Base-by-base conservation (phyloP, 2,329 filamentous ascomycete species). In the Botryosphaeria dothidea region DNA sequence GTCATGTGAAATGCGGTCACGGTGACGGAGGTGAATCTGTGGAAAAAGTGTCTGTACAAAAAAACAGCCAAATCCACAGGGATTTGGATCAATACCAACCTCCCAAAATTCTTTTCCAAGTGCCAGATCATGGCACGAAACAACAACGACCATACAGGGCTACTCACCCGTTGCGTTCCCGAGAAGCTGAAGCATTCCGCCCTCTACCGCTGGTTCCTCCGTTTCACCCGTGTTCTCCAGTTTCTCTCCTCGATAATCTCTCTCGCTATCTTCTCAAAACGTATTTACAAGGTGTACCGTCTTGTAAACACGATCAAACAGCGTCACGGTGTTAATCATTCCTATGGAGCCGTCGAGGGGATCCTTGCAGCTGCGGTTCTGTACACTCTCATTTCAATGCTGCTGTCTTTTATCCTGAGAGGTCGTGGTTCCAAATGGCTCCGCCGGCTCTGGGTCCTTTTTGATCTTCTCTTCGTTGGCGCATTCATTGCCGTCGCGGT, bases 341-440 rank as follows among this genome's bases (percentile, higher is more conserved):
- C 76, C 41, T 78, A 75, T 49, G 74, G 76, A 25, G 77, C 80
- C 19, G 80, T 82, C 41, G 79, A 81, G 68, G 79, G 79, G 62
- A 82, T 82, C 52, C 75, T 82, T 23, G 77, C 79, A 9, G 80
- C 80, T 4, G 80, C 80, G 4, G 76, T 80, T 13, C 67, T 78
- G 6, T 82, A 82, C 72, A 81, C 77, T 0, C 68, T 82, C 52
- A 68, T 79, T 66, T 70, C 73, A 48, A 78, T 74, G 63, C 49
- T 79, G 4, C 58, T 81, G 19, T 69, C 67, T 2, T 75, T 75
- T 68, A 66, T 74, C 64, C 71, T 80, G 66, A 75, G 75, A 64
- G 72, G 66, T 34, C 66, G 68, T 38, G 75, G 70, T 23, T 69
- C 72, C 23, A 74, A 72, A 8, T 68, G 68, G 64, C 68, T 81